Conservation (phyloP, 1,284 basidiomycete genomes). For the Cutaneotrichosporon cyanovorans region DNA sequence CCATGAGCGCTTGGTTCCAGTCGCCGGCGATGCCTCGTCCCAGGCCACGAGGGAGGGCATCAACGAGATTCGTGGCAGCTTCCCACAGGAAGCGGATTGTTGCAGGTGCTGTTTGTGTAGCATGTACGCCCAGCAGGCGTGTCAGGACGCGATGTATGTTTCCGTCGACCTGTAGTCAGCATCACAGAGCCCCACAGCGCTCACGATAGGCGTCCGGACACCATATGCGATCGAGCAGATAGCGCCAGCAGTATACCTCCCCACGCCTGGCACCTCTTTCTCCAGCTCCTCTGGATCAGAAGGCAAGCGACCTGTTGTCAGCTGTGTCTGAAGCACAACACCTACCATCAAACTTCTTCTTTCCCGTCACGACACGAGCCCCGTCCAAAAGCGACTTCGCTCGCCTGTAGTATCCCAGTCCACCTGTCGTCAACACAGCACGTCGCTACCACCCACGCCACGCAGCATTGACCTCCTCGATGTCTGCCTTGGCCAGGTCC, state of each 20-base stretch:
- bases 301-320: constrained; percentile 54
- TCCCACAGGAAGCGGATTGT: constrained; percentile 77
- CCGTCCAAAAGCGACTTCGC: constrained; percentile 70
- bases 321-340: not conserved
- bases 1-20: constrained; percentile 62
- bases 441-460: constrained; percentile 53
- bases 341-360: constrained; percentile 49
- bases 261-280: constrained; percentile 78
- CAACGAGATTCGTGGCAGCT: constrained; percentile 63
- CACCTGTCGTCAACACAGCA: constrained; percentile 22
- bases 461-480: constrained; percentile 73
- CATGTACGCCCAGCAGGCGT: constrained; percentile 71
- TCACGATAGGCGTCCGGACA: constrained; percentile 69
- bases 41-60: constrained; percentile 41
- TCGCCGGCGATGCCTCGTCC: constrained; percentile 54
- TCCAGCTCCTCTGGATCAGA: constrained; percentile 72
- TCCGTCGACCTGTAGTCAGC: constrained; percentile 64
- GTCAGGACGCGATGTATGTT: constrained; percentile 80
- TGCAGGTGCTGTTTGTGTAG: constrained; percentile 66
- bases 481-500: constrained; percentile 65
- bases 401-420: constrained; percentile 84
- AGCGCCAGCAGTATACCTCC: constrained; percentile 73
- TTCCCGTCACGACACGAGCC: constrained; percentile 64
- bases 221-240: constrained; percentile 86
- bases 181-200: constrained; percentile 29